phyloP scores from a whole-genome alignment of 1,284 basidiomycete genomes.

The Termitomyces sp. region DNA sequence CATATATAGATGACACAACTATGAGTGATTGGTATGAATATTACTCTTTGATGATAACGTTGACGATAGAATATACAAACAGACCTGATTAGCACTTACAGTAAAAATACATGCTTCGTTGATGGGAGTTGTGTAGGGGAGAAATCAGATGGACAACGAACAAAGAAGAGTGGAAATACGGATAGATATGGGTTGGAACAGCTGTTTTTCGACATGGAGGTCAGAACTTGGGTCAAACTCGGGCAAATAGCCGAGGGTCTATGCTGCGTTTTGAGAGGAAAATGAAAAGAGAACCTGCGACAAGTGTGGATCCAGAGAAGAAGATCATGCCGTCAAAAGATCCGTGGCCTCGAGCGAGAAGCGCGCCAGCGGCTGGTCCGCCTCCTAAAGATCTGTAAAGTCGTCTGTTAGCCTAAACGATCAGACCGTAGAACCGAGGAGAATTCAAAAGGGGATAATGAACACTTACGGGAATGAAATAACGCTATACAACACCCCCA shows the following conservation, averaged over 20 bases:
- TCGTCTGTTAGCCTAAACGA: not conserved
- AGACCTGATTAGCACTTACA: not conserved
- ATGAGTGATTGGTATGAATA: not conserved
- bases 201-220: not conserved
- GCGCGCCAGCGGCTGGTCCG: conserved; percentile 52
- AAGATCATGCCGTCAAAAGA: conserved; percentile 48
- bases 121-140: not conserved
- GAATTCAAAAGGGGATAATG: not conserved
- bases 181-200: not conserved
- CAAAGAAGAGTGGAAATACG: not conserved
- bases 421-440: not conserved
- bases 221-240: conserved; percentile 25
- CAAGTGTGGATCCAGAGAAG: conserved; percentile 52
- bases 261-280: conserved; percentile 43
- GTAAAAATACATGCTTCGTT: conserved; percentile 1
- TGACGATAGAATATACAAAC: not conserved
- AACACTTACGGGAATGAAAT: conserved; percentile 61
- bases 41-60: not conserved
- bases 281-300: conserved; percentile 52
- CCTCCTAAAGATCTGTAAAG: conserved; percentile 49
- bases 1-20: not conserved
- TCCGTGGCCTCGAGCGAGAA: conserved; percentile 40
- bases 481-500: conserved; percentile 56
- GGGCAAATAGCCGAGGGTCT: conserved; percentile 35
- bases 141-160: not conserved